Base-by-base conservation (phyloP, 192 early-diverging fungal species). In the Geranomyces variabilis region DNA sequence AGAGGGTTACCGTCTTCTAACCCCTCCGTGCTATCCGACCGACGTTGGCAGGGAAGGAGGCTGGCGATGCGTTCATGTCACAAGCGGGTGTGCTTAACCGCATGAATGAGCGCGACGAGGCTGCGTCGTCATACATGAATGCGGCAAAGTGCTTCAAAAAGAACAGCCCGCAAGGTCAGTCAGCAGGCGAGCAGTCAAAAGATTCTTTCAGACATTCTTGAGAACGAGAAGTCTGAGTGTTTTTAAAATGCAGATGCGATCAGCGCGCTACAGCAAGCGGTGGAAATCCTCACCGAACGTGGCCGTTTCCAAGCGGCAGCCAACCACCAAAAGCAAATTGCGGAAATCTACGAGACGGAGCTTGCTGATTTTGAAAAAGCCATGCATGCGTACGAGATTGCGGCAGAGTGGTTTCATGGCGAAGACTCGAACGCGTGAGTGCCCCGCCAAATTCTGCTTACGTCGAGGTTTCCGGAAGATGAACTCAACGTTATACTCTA, bases 91-190 rank as follows among this genome's bases (percentile, higher is more conserved):
- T 92, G 77, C 89, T 90, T 62, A 74, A 91, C 34, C 86, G 91
- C 66, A 77, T 89, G 31, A 82, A 87, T 47, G 94, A 96, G 74
- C 81, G 85, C 45, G 91, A 95, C 77, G 96, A 99, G 73, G 94
- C 96, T 1, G 83, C 94, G 0, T 85, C 86, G 49, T 84, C 86
- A 58, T 97, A 87, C 81, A 83, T 96, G 41, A 89, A 91, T 55
- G 97, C 96, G 3, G 83, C 97, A 34, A 98, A 98, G 72, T 81
- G 85, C 41, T 98, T 87, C 79, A 98, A 94, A 78, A 96, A 96
- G 75, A 77, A 73, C 36, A 86, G 88, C 66, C 93, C 94, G 21
- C 17, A 34, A 33, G 58, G 58, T n/a, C n/a, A n/a, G n/a, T n/a
- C n/a, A n/a, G n/a, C n/a, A n/a, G n/a, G n/a, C n/a, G n/a, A 47